Base-by-base conservation (phyloP, 306 rosid genomes). In the Macrotyloma uniflorum region DNA sequence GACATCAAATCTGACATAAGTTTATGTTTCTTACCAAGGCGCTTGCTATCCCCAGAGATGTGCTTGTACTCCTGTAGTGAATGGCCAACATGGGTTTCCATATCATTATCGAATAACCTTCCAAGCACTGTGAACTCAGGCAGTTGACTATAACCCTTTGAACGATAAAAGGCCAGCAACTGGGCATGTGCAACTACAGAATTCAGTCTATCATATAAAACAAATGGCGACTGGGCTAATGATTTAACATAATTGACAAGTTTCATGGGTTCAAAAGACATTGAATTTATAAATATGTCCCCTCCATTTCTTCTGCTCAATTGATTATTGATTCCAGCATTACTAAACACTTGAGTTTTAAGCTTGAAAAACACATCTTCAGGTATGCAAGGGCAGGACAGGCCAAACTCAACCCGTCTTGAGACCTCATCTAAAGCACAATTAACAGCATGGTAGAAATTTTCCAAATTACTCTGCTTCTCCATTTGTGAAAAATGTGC, bases 391-490 rank as follows among this genome's bases (percentile, higher is more conserved):
- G 91, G 77, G 71, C 98, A 94, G 49, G 89, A 83, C 76, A 94
- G 76, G 65, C 93, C 89, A 72, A 83, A 85, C 88, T 90, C 91
- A 62, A 90, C 89, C 64, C 93, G 88, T 42, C 95, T 90, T 0
- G 97, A 90, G 50, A 93, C 61, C 89, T 94, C 98, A 43, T 82
- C 95, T 83, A 94, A 61, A 80, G 91, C 95, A 83, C 92, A 88
- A 46, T 40, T 82, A 83, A 94, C 74, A 20, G 98, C 98, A 75
- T 54, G 32, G 9, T 65, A 89, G 74, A 94, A 90, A 53, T 53
- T 79, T 74, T 86, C 89, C 69, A 47, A 49, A 70, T 74, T 58
- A 72, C 86, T 86, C 81, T 89, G 92, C 83, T 87, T 92, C 73
- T 74, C 90, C 95, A 92, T 82, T 81, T 85, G 87, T 2, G 85